Percentiles rank a stretch among this genome's conserved stretches.
Conservation (phyloP, 345 rosid genomes). For the Capsella bursapastoris region DNA sequence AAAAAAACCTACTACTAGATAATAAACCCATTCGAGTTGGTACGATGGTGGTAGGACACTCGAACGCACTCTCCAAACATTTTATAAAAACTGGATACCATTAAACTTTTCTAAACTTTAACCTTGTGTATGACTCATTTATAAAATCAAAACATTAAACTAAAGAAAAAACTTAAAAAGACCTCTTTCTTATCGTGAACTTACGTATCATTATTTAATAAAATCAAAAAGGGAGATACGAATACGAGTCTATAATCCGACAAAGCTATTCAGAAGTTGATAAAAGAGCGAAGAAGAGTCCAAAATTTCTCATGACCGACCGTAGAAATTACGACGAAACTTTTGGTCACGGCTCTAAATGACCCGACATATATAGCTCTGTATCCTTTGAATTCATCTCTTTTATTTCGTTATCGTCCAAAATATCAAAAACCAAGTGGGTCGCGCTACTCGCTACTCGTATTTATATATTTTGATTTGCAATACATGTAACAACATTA, state of each 20-base stretch:
- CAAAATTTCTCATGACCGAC: constrained; percentile 36
- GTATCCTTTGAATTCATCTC: constrained; percentile 34
- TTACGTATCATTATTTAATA: constrained; percentile 3
- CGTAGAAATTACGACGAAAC: constrained; percentile 37
- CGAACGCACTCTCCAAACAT: constrained; percentile 33
- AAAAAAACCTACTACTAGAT: background rate
- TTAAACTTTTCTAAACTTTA: background rate
- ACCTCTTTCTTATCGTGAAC: constrained; percentile 3
- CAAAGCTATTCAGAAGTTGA: constrained; percentile 37
- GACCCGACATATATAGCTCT: constrained; percentile 49
- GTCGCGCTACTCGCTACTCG: constrained; percentile 22
- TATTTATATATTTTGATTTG: constrained; percentile 15
- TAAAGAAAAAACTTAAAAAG: too few species aligned
- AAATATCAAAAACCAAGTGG: constrained; percentile 34
- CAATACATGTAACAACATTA: constrained; percentile 16
- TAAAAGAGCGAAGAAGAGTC: constrained; percentile 31
- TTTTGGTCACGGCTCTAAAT: constrained; percentile 44
- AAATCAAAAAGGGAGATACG: background rate
- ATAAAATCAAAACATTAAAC: background rate
- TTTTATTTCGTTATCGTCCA: constrained; percentile 40
- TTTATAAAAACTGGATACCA: constrained; percentile 17
- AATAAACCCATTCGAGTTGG: constrained; percentile 21
- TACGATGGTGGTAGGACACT: constrained; percentile 38
- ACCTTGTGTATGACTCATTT: constrained; percentile 7
- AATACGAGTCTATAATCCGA: constrained; percentile 25